A percentile compares a stretch with the other conserved stretches of the same genome.
Conservation (phyloP, 805 yeast genomes). For the Candida chilensis region DNA sequence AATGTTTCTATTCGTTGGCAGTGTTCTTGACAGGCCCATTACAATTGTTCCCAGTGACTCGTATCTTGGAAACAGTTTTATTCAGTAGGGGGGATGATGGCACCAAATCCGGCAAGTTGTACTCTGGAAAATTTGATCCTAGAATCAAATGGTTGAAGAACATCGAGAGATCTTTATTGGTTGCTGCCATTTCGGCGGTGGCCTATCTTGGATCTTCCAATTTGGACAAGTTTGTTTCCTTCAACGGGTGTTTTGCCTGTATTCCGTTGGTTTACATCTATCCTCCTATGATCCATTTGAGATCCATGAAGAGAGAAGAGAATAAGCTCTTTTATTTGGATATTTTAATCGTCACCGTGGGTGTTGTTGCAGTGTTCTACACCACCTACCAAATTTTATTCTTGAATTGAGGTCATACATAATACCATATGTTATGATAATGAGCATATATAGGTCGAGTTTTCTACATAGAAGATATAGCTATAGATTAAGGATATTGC, state of each 20-base stretch:
- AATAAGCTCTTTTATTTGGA: constrained; percentile 40
- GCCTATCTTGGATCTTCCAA: constrained; percentile 64
- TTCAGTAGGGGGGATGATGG: constrained; percentile 27
- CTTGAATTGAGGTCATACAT: no score
- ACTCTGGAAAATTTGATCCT: constrained; percentile 47
- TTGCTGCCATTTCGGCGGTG: constrained; percentile 40
- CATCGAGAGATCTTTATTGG: constrained; percentile 42
- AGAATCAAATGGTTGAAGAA: constrained; percentile 63
- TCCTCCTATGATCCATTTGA: constrained; percentile 70
- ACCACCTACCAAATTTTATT: constrained; percentile 53
- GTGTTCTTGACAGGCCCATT: constrained; percentile 74
- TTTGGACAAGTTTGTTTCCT: constrained; percentile 66
- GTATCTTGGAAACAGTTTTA: constrained; percentile 56
- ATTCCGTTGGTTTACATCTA: constrained; percentile 81
- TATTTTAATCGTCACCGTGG: constrained; percentile 39
- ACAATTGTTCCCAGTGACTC: constrained; percentile 72
- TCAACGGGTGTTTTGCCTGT: constrained; percentile 80
- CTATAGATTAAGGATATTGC: no score
- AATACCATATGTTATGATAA: no score
- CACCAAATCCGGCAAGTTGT: no score
- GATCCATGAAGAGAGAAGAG: constrained; percentile 26
- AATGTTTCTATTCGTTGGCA: constrained; percentile 65
- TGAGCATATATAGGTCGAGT: no score
- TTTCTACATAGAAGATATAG: no score
- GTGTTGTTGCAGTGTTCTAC: constrained; percentile 54